Conservation (phyloP, 164 flowering plant genomes). For the Liquidambar formosana region DNA sequence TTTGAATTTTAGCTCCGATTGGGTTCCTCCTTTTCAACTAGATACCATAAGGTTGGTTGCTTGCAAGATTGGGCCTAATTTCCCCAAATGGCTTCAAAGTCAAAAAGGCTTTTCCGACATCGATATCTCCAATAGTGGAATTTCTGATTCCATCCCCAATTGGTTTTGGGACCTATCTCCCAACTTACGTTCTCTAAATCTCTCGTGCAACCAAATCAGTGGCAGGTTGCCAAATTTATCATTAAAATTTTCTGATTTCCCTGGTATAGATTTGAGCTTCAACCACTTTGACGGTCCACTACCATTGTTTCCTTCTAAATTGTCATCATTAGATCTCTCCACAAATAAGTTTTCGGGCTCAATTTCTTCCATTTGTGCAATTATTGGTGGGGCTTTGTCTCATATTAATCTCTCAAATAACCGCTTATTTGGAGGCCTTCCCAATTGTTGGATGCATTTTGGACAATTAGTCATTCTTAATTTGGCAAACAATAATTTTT, state of each 20-base stretch:
- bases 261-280: constrained; percentile 13
- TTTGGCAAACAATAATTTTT: constrained; percentile 18
- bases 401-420: constrained; percentile 25
- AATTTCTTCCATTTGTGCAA: neutral
- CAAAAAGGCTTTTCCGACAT: constrained; percentile 11
- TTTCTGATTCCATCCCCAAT: constrained; percentile 21
- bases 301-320: constrained; percentile 10
- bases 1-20: constrained; percentile 11
- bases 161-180: constrained; percentile 22
- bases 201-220: constrained; percentile 20
- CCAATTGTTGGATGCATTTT: neutral
- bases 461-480: neutral
- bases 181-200: neutral
- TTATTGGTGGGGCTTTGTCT: neutral
- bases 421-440: constrained; percentile 16
- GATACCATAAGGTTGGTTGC: neutral
- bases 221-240: constrained; percentile 18
- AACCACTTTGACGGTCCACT: constrained; percentile 22
- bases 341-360: constrained; percentile 19
- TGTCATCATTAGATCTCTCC: constrained; percentile 8
- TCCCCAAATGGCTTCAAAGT: constrained; percentile 28
- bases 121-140: constrained; percentile 13
- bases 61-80: constrained; percentile 24
- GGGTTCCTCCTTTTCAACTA: constrained; percentile 33
- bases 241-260: neutral